Evolutionary conservation across 192 early-diverging fungal species (phyloP), one percentile per base, ranked within the genome.

Genomic region (Phycomyces blakesleeanus): DNA sequence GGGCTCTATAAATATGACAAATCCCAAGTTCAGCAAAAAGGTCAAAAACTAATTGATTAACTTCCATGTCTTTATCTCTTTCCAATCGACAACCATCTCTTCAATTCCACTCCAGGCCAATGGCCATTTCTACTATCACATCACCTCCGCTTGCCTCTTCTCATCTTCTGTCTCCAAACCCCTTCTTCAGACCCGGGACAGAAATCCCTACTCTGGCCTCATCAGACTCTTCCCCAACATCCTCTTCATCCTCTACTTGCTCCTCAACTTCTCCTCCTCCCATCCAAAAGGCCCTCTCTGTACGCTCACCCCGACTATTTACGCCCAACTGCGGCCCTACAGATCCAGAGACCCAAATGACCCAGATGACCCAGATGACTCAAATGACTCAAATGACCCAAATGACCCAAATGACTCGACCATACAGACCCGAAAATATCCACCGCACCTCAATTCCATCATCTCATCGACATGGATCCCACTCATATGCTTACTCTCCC

Each of bases 61-160:
- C 38, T 61, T 51, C 16, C 18, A 50, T 15, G 16, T 51, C 57
- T 41, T 41, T 47, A 22, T 59, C 22, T 47, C 29, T 37, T 40
- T 52, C 27, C 20, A 50, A 22, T 51, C 37, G 37, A 15, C 57
- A 59, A 22, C 20, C 59, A 24, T 20, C 59, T 5, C 20, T 50
- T 18, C 44, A 47, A 47, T 61, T 49, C 18, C 49, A 61, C 29
- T 63, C 63, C n/a, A 73, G 52, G 29, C 64, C 71, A 40, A 73
- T 73, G 71, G 71, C 71, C 29, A 73, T 73, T 57, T 73, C 71
- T 18, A 54, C 71, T 44, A 73, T 73, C 24, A 73, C 61, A 20
- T 63, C 65, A 10, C 57, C 71, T 37, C 60, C 59, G 24, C 34
- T 55, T 5, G 57, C 50, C 27, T 16, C 42, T 16, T 53, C 50